Percentiles rank a stretch among this genome's conserved stretches.
Conservation (phyloP, 495 filamentous ascomycete genomes). For the Lasiosphaeriaceae sp. region DNA sequence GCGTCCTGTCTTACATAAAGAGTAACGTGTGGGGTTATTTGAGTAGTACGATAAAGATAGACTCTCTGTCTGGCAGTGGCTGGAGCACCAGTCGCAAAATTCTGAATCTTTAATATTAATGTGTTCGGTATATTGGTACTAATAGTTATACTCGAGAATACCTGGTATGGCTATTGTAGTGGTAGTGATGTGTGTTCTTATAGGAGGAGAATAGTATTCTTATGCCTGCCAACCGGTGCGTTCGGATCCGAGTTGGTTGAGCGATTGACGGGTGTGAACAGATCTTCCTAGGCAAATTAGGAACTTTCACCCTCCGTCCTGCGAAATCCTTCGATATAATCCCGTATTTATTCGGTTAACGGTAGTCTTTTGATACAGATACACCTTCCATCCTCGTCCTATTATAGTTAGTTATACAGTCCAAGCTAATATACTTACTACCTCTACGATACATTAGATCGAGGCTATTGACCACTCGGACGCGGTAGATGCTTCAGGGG, state of each 20-base stretch:
- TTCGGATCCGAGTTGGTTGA: constrained; percentile 7
- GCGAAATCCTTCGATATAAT: constrained; percentile 2
- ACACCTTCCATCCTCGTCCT: constrained; percentile 6
- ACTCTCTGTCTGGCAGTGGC: background rate
- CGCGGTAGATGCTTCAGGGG: constrained; percentile 1
- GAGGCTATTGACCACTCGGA: constrained; percentile 9
- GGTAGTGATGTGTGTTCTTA: constrained; percentile 4
- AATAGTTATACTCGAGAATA: background rate
- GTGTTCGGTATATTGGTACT: background rate
- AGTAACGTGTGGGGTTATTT: background rate
- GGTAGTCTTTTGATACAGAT: constrained; percentile 7
- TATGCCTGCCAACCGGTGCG: constrained; percentile 6
- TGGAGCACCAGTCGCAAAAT: background rate
- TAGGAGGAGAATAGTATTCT: constrained; percentile 2
- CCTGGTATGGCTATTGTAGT: background rate
- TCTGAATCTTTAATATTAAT: background rate
- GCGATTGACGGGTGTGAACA: constrained; percentile 8
- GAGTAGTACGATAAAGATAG: background rate
- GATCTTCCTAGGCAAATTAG: background rate
- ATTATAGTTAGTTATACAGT: constrained; percentile 8
- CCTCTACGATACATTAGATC: constrained; percentile 7
- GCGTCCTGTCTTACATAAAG: background rate
- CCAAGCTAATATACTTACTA: constrained; percentile 4
- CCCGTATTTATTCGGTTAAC: constrained; percentile 2
- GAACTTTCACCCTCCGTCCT: background rate